Base-by-base conservation (phyloP, 306 rosid genomes). In the Rosa persica region DNA sequence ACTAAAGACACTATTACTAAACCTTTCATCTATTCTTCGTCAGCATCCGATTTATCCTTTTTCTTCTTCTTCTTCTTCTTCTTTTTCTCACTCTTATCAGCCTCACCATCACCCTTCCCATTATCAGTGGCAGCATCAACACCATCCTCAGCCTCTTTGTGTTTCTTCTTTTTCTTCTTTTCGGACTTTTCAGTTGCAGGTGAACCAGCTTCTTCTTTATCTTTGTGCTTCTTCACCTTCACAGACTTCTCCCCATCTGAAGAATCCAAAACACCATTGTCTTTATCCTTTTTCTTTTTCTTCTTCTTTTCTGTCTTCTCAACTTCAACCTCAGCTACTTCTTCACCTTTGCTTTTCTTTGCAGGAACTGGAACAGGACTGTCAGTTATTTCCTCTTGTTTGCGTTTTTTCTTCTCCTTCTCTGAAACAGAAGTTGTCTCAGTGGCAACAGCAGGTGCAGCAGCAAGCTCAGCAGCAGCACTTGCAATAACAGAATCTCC, bases 131-230 rank as follows among this genome's bases (percentile, higher is more conserved):
- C 80, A 2, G 46, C 19, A 10, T 43, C 68, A 34, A 70, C 55
- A 54, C 68, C 80, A 62, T n/a, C 86, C 76, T 88, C 87, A 5
- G 83, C 81, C 0, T 81, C 90, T 55, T 93, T 93, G 42, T 84
- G 86, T 42, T 90, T 90, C 87, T 89, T 84, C 76, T 85, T 91
- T 75, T 91, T 91, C 80, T 90, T 89, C 89, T 89, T 88, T 88
- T 90, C 96, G 9, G 90, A 85, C 84, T 89, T 90, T 51, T 81
- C 91, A 51, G 77, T 9, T 58, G 73, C 87, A 0, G 90, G 89
- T 1, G 87, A 85, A 54, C 73, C 86, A 60, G 77, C 87, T 54
- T 87, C 91, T 4, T 4, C 78, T 65, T 87, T 79, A 66, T 85
- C 88, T 72, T 80, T 76, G 52, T 71, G 67, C 57, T 81, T 70